Conservation (phyloP, 768 basidiomycete genomes). For the Tricholomella constricta region DNA sequence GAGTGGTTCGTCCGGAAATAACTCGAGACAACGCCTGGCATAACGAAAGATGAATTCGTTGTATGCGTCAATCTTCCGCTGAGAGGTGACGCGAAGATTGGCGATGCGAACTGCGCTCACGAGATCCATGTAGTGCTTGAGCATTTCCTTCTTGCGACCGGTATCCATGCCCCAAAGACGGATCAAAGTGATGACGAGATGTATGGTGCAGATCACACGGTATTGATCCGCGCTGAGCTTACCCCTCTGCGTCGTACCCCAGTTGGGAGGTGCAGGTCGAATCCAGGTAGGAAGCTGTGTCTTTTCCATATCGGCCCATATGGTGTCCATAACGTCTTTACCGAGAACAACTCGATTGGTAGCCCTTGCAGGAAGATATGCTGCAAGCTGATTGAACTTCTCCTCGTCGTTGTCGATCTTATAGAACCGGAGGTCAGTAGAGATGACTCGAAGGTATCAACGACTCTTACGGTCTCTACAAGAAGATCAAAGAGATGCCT, state of each 20-base stretch:
- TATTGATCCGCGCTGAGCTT: no score
- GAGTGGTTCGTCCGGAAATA: no score
- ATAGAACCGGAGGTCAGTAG: not conserved
- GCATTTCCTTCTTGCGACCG: conserved; percentile 16
- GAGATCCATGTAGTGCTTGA: conserved; percentile 34
- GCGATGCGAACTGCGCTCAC: conserved; percentile 23
- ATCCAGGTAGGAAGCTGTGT: no score
- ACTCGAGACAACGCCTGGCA: conserved; percentile 13
- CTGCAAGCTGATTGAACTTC: not conserved
- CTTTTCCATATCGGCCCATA: no score
- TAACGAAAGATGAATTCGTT: conserved; percentile 20
- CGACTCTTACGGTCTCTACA: conserved; percentile 6
- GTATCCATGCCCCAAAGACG: conserved; percentile 31
- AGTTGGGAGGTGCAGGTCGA: conserved; percentile 17
- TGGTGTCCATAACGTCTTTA: conserved; percentile 25
- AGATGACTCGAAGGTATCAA: not conserved
- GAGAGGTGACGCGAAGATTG: no score
- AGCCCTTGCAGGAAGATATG: not conserved
- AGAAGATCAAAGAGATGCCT: conserved; percentile 11
- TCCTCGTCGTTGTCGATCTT: conserved; percentile 2
- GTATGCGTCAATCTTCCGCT: no score
- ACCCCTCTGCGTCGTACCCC: conserved; percentile 23
- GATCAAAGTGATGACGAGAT: no score
- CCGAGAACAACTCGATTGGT: conserved; percentile 26
- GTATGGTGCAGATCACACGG: no score